Evolutionary conservation across 495 filamentous ascomycete species (phyloP).

Genomic region (Beverwykella pulmonaria): DNA sequence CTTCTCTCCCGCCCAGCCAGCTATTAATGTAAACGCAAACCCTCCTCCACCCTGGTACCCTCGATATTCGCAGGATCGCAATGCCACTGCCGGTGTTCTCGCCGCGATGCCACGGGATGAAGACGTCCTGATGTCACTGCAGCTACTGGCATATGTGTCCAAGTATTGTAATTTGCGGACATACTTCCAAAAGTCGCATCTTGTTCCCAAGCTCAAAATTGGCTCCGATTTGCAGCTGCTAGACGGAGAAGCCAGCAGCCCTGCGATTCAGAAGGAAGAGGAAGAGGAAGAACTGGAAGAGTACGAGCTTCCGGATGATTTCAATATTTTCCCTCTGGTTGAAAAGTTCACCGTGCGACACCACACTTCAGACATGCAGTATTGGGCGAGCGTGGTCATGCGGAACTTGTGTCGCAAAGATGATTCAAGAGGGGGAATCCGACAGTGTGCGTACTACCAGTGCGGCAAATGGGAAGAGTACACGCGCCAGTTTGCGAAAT

Average conservation of each 20-base stretch:
- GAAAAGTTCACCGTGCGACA: slow-evolving; percentile 97
- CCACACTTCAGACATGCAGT: slow-evolving; percentile 95
- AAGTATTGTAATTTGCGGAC: slow-evolving; percentile 96
- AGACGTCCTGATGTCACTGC: slow-evolving; percentile 97
- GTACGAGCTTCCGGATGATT: slow-evolving; percentile 87
- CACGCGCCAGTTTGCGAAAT: slow-evolving; percentile 96
- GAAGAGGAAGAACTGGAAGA: slow-evolving; percentile 73
- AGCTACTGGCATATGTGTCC: slow-evolving; percentile 94
- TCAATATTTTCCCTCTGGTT: slow-evolving; percentile 97
- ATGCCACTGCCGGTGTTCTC: slow-evolving; percentile 66
- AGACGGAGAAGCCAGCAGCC: slow-evolving; percentile 61
- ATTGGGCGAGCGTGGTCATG: slow-evolving; percentile 99
- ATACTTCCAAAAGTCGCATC: slow-evolving; percentile 92
- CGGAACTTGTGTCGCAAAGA: slow-evolving; percentile 97
- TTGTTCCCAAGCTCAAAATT: slow-evolving; percentile 90
- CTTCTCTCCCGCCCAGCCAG: slow-evolving; percentile 75
- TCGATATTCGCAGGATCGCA: slow-evolving; percentile 71
- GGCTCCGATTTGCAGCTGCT: slow-evolving; percentile 78
- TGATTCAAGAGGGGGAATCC: slow-evolving; percentile 87
- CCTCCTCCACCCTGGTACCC: slow-evolving; percentile 63
- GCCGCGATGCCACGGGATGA: slow-evolving; percentile 94
- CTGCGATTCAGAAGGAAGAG: slow-evolving; percentile 52
- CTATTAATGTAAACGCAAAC: slow-evolving; percentile 64
- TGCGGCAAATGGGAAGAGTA: slow-evolving; percentile 98
- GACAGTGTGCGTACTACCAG: slow-evolving; percentile 95